Base-by-base conservation (phyloP, 1,284 basidiomycete genomes). In the Marasmius fiardii region DNA sequence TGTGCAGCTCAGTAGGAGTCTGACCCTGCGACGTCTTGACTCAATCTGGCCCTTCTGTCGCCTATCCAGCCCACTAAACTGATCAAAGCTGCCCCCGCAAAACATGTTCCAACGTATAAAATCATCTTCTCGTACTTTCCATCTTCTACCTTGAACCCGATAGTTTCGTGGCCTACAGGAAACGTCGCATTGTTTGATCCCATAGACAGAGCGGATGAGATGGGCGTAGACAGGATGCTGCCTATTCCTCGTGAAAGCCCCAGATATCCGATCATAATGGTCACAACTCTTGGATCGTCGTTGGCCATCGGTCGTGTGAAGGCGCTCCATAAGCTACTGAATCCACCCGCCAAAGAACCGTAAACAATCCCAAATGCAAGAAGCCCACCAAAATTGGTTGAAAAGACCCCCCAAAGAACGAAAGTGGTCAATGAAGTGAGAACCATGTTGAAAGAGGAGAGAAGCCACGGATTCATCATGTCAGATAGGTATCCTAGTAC, bases 141-240 rank as follows among this genome's bases (percentile, higher is more conserved):
- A 18, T 59, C 61, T 4, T 60, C 68, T 7, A 71, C 68, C 20
- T 61, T 56, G 53, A 68, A 70, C 1, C 67, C 68, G 7, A 31
- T 33, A 14, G 33, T 31, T 31, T 31, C 28, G 10, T 31, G n/a
- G 20, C 28, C 7, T 11, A 10, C 4, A 16, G n/a, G 12, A 12
- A 26, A 26, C 10, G n/a, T 10, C 14, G 47, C 16, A 26, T 33
- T 18, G 20, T 28, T 28, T 23, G 44, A 24, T 14, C 23, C 7
- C 23, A 14, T 11, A n/a, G 51, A 53, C n/a, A 68, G 59, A 16
- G 61, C 63, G 1, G 74, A 70, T 7, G 74, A 70, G 39, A 78
- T 72, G 4, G 74, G 75, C 6, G 74, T 73, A 5, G 72, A 74
- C 2, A 77, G 60, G 28, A 78, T 69, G 53, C 74, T 76, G 1